phyloP scores from a whole-genome alignment of 1,139 yeast species.

The Spencermartinsiella ligniputridi region DNA sequence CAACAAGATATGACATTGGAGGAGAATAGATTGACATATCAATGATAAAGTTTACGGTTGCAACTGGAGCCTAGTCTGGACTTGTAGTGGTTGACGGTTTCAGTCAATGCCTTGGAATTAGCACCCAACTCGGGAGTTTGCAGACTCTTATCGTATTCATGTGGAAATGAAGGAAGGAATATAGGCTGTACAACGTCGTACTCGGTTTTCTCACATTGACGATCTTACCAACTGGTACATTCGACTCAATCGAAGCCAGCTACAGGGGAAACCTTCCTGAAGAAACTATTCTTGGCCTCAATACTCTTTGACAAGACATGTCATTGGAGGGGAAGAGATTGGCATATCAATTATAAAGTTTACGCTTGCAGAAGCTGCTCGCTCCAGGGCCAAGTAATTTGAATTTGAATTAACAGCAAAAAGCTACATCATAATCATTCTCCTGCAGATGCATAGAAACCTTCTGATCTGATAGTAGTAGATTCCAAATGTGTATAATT shows the following conservation, averaged over 20 bases:
- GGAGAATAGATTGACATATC: too few species aligned
- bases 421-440: too few species aligned
- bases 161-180: conserved; percentile 83
- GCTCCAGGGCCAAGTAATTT: too few species aligned
- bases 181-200: conserved; percentile 92
- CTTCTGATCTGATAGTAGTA: too few species aligned
- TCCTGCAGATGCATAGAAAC: too few species aligned
- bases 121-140: conserved; percentile 81
- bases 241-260: conserved; percentile 94
- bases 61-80: conserved; percentile 68
- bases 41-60: too few species aligned
- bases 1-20: too few species aligned
- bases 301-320: conserved; percentile 84
- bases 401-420: too few species aligned
- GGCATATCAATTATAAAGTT: too few species aligned
- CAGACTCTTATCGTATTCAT: conserved; percentile 84
- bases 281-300: conserved; percentile 81
- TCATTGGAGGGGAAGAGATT: too few species aligned
- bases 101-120: conserved; percentile 91
- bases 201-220: conserved; percentile 90
- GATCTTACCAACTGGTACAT: conserved; percentile 98
- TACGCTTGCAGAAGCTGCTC: too few species aligned
- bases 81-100: conserved; percentile 82
- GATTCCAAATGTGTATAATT: too few species aligned
- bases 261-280: conserved; percentile 87